Percentiles rank a stretch among this genome's conserved stretches.
Evolutionary conservation across 805 yeast species (phyloP).

Genomic region (Lachancea kluyveri): DNA sequence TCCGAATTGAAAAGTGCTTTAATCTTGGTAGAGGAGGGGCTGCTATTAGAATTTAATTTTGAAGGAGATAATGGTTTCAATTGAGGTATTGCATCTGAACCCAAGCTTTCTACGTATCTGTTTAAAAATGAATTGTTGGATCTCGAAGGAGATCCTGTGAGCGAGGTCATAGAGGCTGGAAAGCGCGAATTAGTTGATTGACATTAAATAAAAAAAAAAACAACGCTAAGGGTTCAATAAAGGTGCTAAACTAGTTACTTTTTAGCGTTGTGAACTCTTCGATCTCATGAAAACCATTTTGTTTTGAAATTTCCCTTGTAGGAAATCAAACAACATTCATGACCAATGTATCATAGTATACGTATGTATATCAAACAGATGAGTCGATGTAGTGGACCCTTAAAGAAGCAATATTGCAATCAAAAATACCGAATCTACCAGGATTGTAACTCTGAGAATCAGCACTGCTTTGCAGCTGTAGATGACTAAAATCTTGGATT

Average conservation of each 20-base stretch:
- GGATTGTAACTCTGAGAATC: constrained; percentile 4
- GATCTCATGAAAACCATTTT: too few relatives aligned
- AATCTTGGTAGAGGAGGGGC: constrained; percentile 1
- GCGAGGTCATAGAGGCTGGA: constrained; percentile 10
- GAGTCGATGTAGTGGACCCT: background rate
- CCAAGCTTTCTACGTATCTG: constrained; percentile 25
- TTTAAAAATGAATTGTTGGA: constrained; percentile 8
- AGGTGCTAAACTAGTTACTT: background rate
- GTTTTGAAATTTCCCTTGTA: too few relatives aligned
- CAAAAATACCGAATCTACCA: constrained; percentile 4
- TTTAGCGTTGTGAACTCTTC: too few relatives aligned
- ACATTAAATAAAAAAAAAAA: background rate
- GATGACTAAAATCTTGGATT: constrained; percentile 22
- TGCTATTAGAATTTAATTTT: constrained; percentile 15
- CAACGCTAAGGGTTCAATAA: background rate
- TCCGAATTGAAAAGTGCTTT: background rate
- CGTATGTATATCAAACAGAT: constrained; percentile 1
- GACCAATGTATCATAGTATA: background rate
- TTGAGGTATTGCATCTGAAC: constrained; percentile 11
- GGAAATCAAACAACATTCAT: background rate
- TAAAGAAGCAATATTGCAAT: background rate
- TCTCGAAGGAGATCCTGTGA: constrained; percentile 18
- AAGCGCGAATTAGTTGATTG: background rate
- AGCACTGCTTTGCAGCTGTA: constrained; percentile 3
- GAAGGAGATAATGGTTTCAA: constrained; percentile 22